Conservation (phyloP, 371 early-diverging fungal species). For the Mucor saturninus region DNA sequence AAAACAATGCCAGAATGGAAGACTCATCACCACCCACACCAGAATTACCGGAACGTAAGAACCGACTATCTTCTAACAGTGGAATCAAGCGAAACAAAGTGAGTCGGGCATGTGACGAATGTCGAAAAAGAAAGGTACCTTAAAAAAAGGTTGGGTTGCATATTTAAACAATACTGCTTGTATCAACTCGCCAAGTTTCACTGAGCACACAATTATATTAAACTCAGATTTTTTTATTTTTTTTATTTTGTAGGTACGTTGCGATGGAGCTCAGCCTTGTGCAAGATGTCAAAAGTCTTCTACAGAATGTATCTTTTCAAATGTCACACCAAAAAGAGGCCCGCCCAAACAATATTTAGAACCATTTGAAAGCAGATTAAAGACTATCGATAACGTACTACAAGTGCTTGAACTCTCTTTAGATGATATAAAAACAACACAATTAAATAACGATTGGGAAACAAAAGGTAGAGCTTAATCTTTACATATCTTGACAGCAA, state of each 20-base stretch:
- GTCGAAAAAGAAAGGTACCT: slow-evolving; percentile 54
- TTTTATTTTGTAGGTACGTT: slow-evolving; percentile 40
- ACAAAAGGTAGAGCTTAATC: neutral
- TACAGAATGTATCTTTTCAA: slow-evolving; percentile 49
- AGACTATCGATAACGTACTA: slow-evolving; percentile 39
- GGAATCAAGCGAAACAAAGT: slow-evolving; percentile 49
- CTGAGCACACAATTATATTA: slow-evolving; percentile 25
- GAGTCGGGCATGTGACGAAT: slow-evolving; percentile 53
- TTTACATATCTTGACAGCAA: neutral
- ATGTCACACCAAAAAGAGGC: slow-evolving; percentile 42
- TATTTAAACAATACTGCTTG: neutral
- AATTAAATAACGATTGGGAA: slow-evolving; percentile 1
- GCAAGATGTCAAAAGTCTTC: slow-evolving; percentile 45
- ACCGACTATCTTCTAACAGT: slow-evolving; percentile 28
- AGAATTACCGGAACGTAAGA: slow-evolving; percentile 38
- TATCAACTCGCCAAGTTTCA: slow-evolving; percentile 44
- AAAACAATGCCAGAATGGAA: slow-evolving; percentile 42
- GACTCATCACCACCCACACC: slow-evolving; percentile 37
- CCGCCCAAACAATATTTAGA: slow-evolving; percentile 56
- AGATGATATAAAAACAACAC: neutral
- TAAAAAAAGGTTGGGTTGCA: neutral
- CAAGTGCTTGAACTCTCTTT: slow-evolving; percentile 24
- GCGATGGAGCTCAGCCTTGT: slow-evolving; percentile 56
- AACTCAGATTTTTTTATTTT: slow-evolving; percentile 17
- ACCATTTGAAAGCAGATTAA: slow-evolving; percentile 45